Conservation (phyloP, 1,284 basidiomycete species). For the Cryptococcus wingfieldii region DNA sequence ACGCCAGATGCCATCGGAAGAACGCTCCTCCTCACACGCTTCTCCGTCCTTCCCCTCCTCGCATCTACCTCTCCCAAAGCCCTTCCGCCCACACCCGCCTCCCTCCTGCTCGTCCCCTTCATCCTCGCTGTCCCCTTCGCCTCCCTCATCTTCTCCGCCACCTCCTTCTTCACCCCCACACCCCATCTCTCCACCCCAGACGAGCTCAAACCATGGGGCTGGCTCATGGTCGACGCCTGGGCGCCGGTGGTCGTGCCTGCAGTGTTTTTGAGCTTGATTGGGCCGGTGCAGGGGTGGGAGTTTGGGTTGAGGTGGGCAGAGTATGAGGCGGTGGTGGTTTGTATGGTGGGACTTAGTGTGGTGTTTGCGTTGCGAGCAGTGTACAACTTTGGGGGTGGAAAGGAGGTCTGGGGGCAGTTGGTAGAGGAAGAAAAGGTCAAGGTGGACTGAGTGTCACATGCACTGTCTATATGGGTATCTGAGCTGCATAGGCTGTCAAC, state of each 20-base stretch:
- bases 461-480: background rate
- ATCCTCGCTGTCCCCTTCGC: slow-evolving; percentile 46
- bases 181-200: slow-evolving; percentile 34
- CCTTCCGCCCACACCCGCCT: slow-evolving; percentile 35
- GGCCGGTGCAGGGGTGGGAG: slow-evolving; percentile 38
- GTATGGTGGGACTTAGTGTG: slow-evolving; percentile 21
- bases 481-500: too few species aligned
- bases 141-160: slow-evolving; percentile 34
- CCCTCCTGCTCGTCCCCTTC: slow-evolving; percentile 43
- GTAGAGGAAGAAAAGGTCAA: slow-evolving; percentile 7
- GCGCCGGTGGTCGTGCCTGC: slow-evolving; percentile 35
- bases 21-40: slow-evolving; percentile 44
- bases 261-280: slow-evolving; percentile 37
- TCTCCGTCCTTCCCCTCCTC: slow-evolving; percentile 40
- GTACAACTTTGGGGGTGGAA: slow-evolving; percentile 36
- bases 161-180: slow-evolving; percentile 38
- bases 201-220: slow-evolving; percentile 41
- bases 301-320: slow-evolving; percentile 24
- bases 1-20: slow-evolving; percentile 45
- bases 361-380: slow-evolving; percentile 31
- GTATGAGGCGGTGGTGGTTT: slow-evolving; percentile 34
- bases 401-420: slow-evolving; percentile 10
- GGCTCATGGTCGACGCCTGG: slow-evolving; percentile 45
- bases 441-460: slow-evolving; percentile 8
- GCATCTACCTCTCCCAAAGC: slow-evolving; percentile 12